Base-by-base conservation (phyloP, 139 green algal species). In the Closterium sp. region DNA sequence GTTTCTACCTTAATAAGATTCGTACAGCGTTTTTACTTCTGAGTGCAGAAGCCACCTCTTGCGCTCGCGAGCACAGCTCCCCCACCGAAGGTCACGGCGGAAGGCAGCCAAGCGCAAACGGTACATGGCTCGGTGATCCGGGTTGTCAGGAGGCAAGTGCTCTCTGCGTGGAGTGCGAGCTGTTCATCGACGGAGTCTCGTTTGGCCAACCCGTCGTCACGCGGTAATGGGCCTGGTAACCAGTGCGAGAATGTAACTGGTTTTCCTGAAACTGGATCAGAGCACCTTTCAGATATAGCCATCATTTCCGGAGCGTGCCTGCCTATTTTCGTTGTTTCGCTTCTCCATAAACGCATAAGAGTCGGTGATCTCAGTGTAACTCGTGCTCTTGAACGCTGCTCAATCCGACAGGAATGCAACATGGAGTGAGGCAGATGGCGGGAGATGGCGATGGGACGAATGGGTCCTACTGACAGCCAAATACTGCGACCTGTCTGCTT, bases 401-500 rank as follows among this genome's bases (percentile, higher is more conserved):
- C 8, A 19, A 10, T 21, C 31, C 23, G 31, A 19, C 87, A 90
- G 87, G 36, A 33, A 87, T 33, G 43, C 36, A 33, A 88, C 87
- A 33, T 84, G 36, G 87, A 33, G 33, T 85, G 87, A 76, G 36
- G 30, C 31, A 21, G 36, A 85, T 85, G 55, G 55, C 25, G 55
- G 55, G 16, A 76, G 25, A 25, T 93, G 19, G 96, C 96, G 33
- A 34, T 98, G 97, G 96, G 92, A 95, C 84, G 94, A 97, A 89
- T 96, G 95, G 93, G 92, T 98, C 4, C 93, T 93, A 33, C 96
- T 98, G 89, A 95, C 94, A 35, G 88, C 96, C n/a, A 98, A 98
- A 95, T 98, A 98, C 89, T 95, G 96, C 0, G 97, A 99, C 94
- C 95, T 99, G 10, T 96, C 96, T 0, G 90, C 94, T 8, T 95